Evolutionary conservation across 148 eudicot species (phyloP).

Genomic region (Polygonum maritimum): DNA sequence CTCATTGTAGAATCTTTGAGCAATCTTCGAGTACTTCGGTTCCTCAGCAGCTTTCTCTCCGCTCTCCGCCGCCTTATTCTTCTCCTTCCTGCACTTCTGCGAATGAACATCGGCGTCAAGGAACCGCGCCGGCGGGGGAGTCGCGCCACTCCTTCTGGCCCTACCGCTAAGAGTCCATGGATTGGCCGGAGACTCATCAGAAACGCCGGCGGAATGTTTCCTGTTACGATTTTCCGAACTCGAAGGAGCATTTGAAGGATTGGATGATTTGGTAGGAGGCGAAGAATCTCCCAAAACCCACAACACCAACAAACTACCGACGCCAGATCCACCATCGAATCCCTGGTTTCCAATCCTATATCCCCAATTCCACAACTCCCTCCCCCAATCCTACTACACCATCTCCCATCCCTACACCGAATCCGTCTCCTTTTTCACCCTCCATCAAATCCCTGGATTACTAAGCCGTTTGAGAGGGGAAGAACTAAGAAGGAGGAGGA

Average conservation of each 20-base stretch:
- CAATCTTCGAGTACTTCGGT: conserved; percentile 73
- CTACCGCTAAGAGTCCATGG: conserved; percentile 44
- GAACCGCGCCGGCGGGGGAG: conserved; percentile 29
- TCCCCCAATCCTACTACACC: too few species aligned
- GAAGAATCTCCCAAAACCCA: too few species aligned
- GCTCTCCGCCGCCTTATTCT: conserved; percentile 10
- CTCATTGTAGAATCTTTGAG: conserved; percentile 68
- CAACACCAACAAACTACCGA: too few species aligned
- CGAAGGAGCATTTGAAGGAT: conserved; percentile 17
- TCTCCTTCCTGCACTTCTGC: conserved; percentile 29
- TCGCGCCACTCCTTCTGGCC: conserved; percentile 29
- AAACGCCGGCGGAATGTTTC: conserved; percentile 3
- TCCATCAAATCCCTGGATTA: too few species aligned
- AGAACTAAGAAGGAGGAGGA: too few species aligned
- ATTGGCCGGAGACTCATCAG: conserved; percentile 16
- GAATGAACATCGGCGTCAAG: conserved; percentile 22
- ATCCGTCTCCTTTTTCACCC: too few species aligned
- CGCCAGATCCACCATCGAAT: too few species aligned
- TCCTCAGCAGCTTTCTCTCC: conserved; percentile 13
- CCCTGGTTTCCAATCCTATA: too few species aligned
- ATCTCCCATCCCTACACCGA: too few species aligned
- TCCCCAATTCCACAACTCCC: too few species aligned
- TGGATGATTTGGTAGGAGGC: conserved; percentile 24
- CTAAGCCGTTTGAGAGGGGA: too few species aligned
- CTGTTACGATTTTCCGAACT: conserved; percentile 17